A percentile compares a stretch with the other conserved stretches of the same genome.
phyloP scores from a whole-genome alignment of 2,329 filamentous ascomycete genomes.

The Clonostachys chloroleuca region DNA sequence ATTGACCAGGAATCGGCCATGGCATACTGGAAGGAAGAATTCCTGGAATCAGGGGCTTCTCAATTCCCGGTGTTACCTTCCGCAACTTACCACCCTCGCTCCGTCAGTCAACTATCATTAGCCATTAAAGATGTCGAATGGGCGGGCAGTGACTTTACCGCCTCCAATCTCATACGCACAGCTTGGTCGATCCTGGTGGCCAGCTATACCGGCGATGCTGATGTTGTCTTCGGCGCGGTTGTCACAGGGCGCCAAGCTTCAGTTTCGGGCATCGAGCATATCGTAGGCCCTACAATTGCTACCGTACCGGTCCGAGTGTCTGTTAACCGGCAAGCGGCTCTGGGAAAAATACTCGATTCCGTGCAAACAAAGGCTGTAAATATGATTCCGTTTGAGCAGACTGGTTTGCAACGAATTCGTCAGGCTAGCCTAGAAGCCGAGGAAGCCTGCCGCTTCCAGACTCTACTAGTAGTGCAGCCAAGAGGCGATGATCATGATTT shows the following conservation, averaged over 20 bases:
- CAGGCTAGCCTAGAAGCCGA: neutral
- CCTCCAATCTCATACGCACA: too few species aligned
- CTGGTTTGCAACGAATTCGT: slow-evolving; percentile 10
- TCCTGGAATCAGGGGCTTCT: neutral
- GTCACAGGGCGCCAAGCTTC: slow-evolving; percentile 3
- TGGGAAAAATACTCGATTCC: neutral
- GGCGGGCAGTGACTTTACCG: too few species aligned
- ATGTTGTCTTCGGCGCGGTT: slow-evolving; percentile 4
- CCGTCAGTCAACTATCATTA: neutral
- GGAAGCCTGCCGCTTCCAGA: neutral
- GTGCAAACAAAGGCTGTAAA: slow-evolving; percentile 12
- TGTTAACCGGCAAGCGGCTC: neutral
- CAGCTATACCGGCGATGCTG: neutral
- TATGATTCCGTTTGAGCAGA: slow-evolving; percentile 13
- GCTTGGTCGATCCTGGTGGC: too few species aligned
- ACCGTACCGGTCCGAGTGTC: slow-evolving; percentile 3
- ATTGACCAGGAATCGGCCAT: neutral
- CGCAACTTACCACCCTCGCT: neutral
- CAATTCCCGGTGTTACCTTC: neutral
- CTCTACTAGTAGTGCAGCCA: slow-evolving; percentile 1
- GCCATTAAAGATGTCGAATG: too few species aligned
- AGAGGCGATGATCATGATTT: too few species aligned
- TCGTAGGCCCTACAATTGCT: slow-evolving; percentile 3
- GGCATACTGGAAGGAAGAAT: neutral
- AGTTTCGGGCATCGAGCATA: slow-evolving; percentile 1